Conservation (phyloP, 352 stramenopile species). For the Thraustochytrium striatum region DNA sequence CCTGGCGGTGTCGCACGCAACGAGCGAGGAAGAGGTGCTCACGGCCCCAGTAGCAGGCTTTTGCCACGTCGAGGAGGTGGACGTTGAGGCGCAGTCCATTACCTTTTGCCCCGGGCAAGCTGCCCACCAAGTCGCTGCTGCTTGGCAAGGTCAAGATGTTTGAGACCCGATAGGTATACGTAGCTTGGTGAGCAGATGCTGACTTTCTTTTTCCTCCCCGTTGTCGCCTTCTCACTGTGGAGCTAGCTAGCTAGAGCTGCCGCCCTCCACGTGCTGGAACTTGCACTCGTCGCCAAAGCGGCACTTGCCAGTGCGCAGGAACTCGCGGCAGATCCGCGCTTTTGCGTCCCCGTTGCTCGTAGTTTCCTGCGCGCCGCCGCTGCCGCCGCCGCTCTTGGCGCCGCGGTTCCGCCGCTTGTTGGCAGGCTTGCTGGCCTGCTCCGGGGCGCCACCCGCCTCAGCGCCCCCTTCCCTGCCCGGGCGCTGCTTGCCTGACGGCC, state of each 20-base stretch:
- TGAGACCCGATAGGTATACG: neutral
- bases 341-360: too few species aligned
- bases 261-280: slow-evolving; percentile 6
- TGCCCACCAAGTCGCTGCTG: slow-evolving; percentile 20
- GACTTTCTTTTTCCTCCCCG: neutral
- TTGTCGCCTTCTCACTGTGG: neutral
- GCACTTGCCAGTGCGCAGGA: neutral
- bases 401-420: too few species aligned
- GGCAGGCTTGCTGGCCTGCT: too few species aligned
- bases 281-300: slow-evolving; percentile 24
- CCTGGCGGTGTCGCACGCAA: neutral
- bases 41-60: slow-evolving; percentile 16
- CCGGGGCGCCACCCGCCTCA: too few species aligned
- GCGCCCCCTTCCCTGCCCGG: too few species aligned
- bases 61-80: slow-evolving; percentile 16
- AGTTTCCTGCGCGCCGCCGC: too few species aligned
- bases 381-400: too few species aligned
- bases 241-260: slow-evolving; percentile 8
- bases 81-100: neutral
- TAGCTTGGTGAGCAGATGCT: neutral
- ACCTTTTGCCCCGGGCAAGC: slow-evolving; percentile 12
- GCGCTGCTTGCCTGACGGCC: neutral
- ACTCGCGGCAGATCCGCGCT: slow-evolving; percentile 35
- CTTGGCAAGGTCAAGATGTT: slow-evolving; percentile 39
- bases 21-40: neutral